Percentiles rank a stretch among this genome's conserved stretches.
Conservation (phyloP, 2,329 filamentous ascomycete species). For the Zalaria obscura region DNA sequence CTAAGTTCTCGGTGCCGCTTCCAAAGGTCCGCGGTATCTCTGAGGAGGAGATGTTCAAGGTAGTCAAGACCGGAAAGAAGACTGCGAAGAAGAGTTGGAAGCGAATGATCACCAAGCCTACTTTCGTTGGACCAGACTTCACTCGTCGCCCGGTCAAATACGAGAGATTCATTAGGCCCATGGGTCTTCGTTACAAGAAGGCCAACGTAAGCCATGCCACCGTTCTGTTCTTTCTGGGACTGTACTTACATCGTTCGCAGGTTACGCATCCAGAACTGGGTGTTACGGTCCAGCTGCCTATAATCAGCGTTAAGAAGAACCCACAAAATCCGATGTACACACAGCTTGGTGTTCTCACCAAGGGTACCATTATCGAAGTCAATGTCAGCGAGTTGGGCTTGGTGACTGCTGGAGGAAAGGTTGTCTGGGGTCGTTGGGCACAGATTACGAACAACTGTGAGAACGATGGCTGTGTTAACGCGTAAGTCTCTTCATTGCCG, state of each 20-base stretch:
- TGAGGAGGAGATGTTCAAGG: slow-evolving; percentile 95
- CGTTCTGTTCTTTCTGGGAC: slow-evolving; percentile 63
- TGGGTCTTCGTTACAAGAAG: slow-evolving; percentile 64
- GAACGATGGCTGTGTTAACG: slow-evolving; percentile 44
- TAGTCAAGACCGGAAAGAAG: slow-evolving; percentile 93
- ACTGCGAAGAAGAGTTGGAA: slow-evolving; percentile 73
- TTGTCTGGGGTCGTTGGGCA: slow-evolving; percentile 80
- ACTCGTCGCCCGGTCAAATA: slow-evolving; percentile 37
- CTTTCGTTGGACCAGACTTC: slow-evolving; percentile 85
- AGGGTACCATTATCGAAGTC: slow-evolving; percentile 77
- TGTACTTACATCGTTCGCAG: slow-evolving; percentile 21
- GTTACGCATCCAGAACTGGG: slow-evolving; percentile 59
- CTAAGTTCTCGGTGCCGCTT: slow-evolving; percentile 80
- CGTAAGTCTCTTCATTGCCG: neutral
- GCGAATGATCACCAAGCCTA: slow-evolving; percentile 56
- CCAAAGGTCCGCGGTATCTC: slow-evolving; percentile 88
- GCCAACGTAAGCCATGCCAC: slow-evolving; percentile 34
- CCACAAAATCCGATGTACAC: slow-evolving; percentile 85
- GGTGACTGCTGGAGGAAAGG: slow-evolving; percentile 81
- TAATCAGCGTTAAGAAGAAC: slow-evolving; percentile 61
- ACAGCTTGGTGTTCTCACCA: slow-evolving; percentile 77
- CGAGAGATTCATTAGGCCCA: slow-evolving; percentile 57
- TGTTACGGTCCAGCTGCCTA: slow-evolving; percentile 69
- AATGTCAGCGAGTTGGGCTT: slow-evolving; percentile 87
- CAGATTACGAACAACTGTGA: slow-evolving; percentile 50